Base-by-base conservation (phyloP, 257 asterid genomes). In the Nicotiana undulata region DNA sequence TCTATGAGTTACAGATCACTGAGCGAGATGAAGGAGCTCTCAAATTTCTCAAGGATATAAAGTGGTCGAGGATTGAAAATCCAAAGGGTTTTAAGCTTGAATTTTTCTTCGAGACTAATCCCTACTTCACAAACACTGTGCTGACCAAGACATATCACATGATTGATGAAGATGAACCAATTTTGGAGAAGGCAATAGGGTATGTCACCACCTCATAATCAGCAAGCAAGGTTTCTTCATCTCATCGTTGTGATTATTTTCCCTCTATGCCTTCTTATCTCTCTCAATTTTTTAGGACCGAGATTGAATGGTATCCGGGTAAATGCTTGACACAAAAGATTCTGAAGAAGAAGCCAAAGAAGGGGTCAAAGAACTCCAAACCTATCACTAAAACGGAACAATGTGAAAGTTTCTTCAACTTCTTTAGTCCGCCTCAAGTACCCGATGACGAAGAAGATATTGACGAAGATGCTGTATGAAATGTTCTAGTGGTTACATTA, bases 21-120 rank as follows among this genome's bases (percentile, higher is more conserved):
- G 81, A 77, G 61, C 58, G 72, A 4, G 81, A 77, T 60, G 81
- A 77, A 37, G 81, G 22, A 4, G 81, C 81, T 77, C 81, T 77
- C 55, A 15, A 79, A 52, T 79, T 5, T 64, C 82, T 79, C 24
- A 79, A 63, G 65, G 82, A 79, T 52, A 64, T 79, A 16, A 63
- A 79, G 61, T 79, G 82, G 76, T 60, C 58, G 6, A 79, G 68
- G 26, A 55, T 79, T 46, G 82, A 79, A 34, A 60, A 44, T 26
- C 51, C 61, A 20, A 79, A 79, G 63, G 82, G 82, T 17, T 79
- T 63, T 52, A 44, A 79, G 60, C 75, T 52, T 13, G 58, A 52
- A 13, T 52, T 52, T 52, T 15, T 52, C 58, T 52, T 52, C 6
- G 58, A 15, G 46, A 28, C 75, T 51, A 64, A 61, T 63, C 76